Conservation (phyloP, 2,329 filamentous ascomycete genomes). For the Sporothrix brunneoviolacea region DNA sequence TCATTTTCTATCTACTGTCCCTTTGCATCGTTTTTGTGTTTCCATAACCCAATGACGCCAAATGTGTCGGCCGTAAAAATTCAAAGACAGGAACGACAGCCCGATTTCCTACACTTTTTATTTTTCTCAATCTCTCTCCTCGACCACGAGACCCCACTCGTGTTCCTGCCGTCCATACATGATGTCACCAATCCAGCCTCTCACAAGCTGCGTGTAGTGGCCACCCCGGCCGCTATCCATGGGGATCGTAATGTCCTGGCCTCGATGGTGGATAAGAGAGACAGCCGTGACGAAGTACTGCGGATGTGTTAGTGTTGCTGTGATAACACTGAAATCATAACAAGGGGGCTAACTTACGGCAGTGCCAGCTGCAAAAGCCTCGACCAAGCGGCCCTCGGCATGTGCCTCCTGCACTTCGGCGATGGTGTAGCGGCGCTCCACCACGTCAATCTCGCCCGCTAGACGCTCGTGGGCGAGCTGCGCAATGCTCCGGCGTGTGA, state of each 20-base stretch:
- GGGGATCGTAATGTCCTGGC: conserved; percentile 55
- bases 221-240: conserved; percentile 48
- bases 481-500: conserved; percentile 76
- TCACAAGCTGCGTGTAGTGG: conserved; percentile 54
- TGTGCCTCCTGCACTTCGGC: conserved; percentile 66
- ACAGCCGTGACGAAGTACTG: conserved; percentile 67
- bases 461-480: conserved; percentile 64
- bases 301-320: background rate
- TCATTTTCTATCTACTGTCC: background rate
- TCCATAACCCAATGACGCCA: background rate
- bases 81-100: too few relatives aligned
- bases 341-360: conserved; percentile 72
- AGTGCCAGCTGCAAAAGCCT: conserved; percentile 82
- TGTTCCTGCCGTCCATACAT: conserved; percentile 67
- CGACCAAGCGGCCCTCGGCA: conserved; percentile 68
- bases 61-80: background rate
- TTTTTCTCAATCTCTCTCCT: conserved; percentile 41
- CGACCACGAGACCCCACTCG: conserved; percentile 62
- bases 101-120: too few relatives aligned
- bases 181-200: conserved; percentile 62
- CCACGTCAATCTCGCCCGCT: conserved; percentile 55
- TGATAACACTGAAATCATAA: too few relatives aligned
- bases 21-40: background rate
- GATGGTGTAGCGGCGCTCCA: conserved; percentile 80
- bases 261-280: conserved; percentile 61